Percentiles rank a stretch among this genome's conserved stretches.
These are phyloP conservation scores for Emydomyces testavorans DNA, from an alignment of 2,329 filamentous ascomycete genomes.

Conservation along the genomic window DNA sequence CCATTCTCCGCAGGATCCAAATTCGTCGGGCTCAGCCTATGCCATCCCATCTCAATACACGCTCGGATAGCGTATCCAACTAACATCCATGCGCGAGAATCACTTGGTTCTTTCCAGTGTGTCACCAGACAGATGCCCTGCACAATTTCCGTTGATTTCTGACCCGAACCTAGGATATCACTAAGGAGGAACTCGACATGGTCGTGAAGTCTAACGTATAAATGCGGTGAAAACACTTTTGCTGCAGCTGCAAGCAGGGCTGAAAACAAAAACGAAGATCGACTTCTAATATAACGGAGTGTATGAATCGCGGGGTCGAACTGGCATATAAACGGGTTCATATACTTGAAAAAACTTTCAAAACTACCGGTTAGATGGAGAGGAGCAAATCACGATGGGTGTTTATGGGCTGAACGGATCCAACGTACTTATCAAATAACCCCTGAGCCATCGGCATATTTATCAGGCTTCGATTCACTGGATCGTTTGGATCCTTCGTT, in stretches of 20 bases:
- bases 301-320: slow-evolving; percentile 32
- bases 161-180: slow-evolving; percentile 25
- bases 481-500: slow-evolving; percentile 20
- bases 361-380: background rate
- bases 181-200: slow-evolving; percentile 25
- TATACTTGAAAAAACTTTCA: slow-evolving; percentile 29
- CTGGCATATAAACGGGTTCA: slow-evolving; percentile 35
- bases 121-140: slow-evolving; percentile 30
- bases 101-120: slow-evolving; percentile 36
- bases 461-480: slow-evolving; percentile 22
- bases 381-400: background rate
- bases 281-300: slow-evolving; percentile 27
- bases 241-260: slow-evolving; percentile 28
- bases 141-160: slow-evolving; percentile 31
- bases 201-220: slow-evolving; percentile 23
- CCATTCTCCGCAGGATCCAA: slow-evolving; percentile 8
- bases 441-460: slow-evolving; percentile 21
- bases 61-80: slow-evolving; percentile 34
- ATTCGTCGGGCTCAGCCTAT: slow-evolving; percentile 16
- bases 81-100: slow-evolving; percentile 32
- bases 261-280: slow-evolving; percentile 31
- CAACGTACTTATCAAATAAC: slow-evolving; percentile 24
- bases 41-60: slow-evolving; percentile 29
- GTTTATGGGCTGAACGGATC: background rate
- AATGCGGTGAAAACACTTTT: slow-evolving; percentile 28